A percentile compares a stretch with the other conserved stretches of the same genome.
Evolutionary conservation across 495 filamentous ascomycete species (phyloP).

Genomic region (Penicillium lividum): DNA sequence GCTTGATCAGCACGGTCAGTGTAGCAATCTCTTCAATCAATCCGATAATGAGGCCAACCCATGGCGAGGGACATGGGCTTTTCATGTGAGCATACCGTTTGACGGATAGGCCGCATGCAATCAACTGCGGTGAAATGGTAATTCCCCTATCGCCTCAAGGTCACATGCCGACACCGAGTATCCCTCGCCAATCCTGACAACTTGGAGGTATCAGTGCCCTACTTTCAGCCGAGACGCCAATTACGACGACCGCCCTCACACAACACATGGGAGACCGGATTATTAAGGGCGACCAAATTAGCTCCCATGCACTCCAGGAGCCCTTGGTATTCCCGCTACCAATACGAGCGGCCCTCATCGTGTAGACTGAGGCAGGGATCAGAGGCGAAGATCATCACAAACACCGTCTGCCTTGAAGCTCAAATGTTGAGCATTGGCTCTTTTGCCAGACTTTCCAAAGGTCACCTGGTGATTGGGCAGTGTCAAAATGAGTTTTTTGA

Average conservation of each 20-base stretch:
- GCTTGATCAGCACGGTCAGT: no score
- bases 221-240: not conserved
- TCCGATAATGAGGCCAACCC: slow-evolving; percentile 1
- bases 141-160: not conserved
- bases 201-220: not conserved
- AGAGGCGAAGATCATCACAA: not conserved
- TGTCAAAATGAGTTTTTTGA: not conserved
- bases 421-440: slow-evolving; percentile 1
- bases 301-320: not conserved
- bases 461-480: not conserved
- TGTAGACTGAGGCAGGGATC: not conserved
- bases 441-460: not conserved
- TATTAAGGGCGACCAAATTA: not conserved
- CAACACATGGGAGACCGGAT: not conserved
- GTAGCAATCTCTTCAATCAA: not conserved
- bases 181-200: not conserved
- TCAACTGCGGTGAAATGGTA: not conserved
- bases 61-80: not conserved
- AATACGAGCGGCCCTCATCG: not conserved
- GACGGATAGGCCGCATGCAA: no score
- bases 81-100: not conserved
- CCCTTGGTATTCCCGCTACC: not conserved
- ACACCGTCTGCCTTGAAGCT: not conserved
- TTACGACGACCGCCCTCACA: not conserved
- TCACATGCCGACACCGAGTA: not conserved